phyloP scores from a whole-genome alignment of 139 green algal species.

The Eudorina sp. region DNA sequence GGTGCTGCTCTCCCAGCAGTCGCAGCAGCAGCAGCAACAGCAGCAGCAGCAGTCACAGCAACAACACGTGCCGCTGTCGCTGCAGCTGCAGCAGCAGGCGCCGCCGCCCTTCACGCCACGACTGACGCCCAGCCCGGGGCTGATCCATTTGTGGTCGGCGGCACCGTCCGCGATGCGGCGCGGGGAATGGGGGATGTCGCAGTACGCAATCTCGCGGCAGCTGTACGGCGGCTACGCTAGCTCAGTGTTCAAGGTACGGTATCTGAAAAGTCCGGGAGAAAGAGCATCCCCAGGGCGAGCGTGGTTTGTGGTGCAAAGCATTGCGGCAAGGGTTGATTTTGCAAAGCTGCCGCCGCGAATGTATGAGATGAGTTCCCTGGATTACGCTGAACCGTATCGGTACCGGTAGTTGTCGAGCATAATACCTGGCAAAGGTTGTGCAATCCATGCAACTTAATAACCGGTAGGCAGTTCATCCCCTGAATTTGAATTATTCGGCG shows the following conservation, averaged over 20 bases:
- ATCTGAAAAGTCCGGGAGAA: neutral
- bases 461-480: too few relatives aligned
- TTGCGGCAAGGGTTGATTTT: too few relatives aligned
- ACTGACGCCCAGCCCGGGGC: neutral
- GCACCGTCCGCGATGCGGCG: constrained; percentile 30
- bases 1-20: neutral
- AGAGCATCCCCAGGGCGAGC: too few relatives aligned
- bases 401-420: too few relatives aligned
- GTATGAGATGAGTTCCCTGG: too few relatives aligned
- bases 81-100: too few relatives aligned
- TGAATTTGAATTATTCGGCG: too few relatives aligned
- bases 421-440: too few relatives aligned
- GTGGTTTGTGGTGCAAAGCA: too few relatives aligned
- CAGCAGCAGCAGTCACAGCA: neutral
- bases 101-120: neutral
- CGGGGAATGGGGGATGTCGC: constrained; percentile 6
- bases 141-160: neutral
- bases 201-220: constrained; percentile 22
- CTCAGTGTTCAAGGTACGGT: constrained; percentile 32
- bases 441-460: too few relatives aligned
- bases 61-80: neutral
- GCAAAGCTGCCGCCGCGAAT: too few relatives aligned
- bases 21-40: neutral
- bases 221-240: constrained; percentile 48
- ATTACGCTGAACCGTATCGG: too few relatives aligned